Conservation (phyloP, 352 stramenopile species). For the Albugo candida region DNA sequence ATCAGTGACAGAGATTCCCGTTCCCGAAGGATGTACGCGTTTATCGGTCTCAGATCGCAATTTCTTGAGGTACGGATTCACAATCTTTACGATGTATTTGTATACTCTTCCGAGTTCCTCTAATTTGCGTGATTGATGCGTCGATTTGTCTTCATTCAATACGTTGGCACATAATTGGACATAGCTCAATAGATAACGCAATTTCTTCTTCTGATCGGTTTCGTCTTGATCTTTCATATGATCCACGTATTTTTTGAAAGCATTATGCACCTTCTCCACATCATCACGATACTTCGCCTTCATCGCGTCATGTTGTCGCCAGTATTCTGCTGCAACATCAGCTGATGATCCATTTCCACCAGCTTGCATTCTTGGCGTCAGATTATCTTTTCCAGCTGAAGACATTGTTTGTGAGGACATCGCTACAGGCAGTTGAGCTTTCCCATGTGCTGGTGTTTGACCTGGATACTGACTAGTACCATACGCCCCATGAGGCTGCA, state of each 20-base stretch:
- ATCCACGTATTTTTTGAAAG: constrained; percentile 77
- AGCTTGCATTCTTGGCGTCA: constrained; percentile 6
- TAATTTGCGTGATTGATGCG: constrained; percentile 45
- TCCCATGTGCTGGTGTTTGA: no score
- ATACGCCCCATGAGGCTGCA: neutral
- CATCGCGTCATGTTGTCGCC: constrained; percentile 49
- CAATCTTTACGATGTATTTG: constrained; percentile 80
- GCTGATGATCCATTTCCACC: constrained; percentile 1
- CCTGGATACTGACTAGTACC: neutral
- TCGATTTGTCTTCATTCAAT: constrained; percentile 55
- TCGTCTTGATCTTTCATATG: constrained; percentile 76
- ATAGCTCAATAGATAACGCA: constrained; percentile 66
- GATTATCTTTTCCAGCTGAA: constrained; percentile 4
- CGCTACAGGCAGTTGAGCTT: neutral
- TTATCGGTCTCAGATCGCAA: constrained; percentile 61
- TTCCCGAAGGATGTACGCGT: constrained; percentile 21
- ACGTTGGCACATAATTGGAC: constrained; percentile 63
- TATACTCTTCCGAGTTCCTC: constrained; percentile 76
- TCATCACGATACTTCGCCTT: constrained; percentile 67
- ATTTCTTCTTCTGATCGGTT: constrained; percentile 74
- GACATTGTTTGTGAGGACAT: neutral
- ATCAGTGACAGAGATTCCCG: constrained; percentile 2
- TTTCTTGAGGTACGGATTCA: constrained; percentile 76
- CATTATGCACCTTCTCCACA: constrained; percentile 69
- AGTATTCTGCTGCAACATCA: constrained; percentile 35